Percentiles rank a stretch among this genome's conserved stretches.
phyloP scores from a whole-genome alignment of 768 basidiomycete species.

The Kwoniella bestiolae region DNA sequence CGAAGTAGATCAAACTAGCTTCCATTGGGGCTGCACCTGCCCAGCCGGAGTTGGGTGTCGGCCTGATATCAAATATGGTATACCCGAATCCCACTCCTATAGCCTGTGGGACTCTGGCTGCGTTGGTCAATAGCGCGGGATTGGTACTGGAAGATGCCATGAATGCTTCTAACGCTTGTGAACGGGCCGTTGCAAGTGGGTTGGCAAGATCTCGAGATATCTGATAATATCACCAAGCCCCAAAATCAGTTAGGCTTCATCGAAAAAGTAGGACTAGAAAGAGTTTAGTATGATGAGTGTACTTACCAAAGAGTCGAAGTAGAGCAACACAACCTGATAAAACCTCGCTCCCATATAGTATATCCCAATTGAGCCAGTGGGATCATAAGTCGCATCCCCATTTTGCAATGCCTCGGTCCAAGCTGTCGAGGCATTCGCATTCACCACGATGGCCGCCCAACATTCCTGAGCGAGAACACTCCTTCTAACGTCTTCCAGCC shows the following conservation, averaged over 20 bases:
- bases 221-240: conserved; percentile 26
- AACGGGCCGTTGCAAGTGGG: conserved; percentile 36
- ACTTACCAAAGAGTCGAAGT: conserved; percentile 48
- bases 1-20: conserved; percentile 51
- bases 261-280: too few species aligned
- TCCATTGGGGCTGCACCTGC: conserved; percentile 54
- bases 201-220: conserved; percentile 26
- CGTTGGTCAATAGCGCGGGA: conserved; percentile 30
- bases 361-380: conserved; percentile 46
- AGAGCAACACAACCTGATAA: conserved; percentile 51
- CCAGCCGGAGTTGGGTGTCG: conserved; percentile 46
- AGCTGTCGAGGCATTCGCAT: conserved; percentile 49
- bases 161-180: conserved; percentile 36
- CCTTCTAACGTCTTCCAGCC: conserved; percentile 35
- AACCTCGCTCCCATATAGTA: conserved; percentile 49
- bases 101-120: conserved; percentile 50
- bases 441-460: conserved; percentile 54
- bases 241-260: too few species aligned
- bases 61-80: conserved; percentile 45
- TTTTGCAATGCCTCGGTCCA: conserved; percentile 44
- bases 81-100: conserved; percentile 51
- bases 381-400: conserved; percentile 51
- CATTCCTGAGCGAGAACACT: conserved; percentile 39
- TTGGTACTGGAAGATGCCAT: conserved; percentile 39
- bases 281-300: background rate